Conservation (phyloP, 805 yeast species). For the Metschnikowia picachoensis region DNA sequence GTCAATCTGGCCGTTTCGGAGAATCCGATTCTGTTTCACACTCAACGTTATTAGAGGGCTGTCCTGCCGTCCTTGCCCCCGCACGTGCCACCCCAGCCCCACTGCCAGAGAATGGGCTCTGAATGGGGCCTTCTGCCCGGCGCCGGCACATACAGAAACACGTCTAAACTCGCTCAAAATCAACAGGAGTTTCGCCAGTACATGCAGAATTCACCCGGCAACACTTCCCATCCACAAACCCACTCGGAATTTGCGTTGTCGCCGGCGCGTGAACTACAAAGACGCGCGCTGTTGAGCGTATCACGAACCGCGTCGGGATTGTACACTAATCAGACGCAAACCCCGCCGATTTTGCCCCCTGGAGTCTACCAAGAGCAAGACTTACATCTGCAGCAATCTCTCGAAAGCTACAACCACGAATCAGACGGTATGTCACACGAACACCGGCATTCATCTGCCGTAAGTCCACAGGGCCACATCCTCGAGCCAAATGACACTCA, state of each 20-base stretch:
- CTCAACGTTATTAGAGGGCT: not conserved
- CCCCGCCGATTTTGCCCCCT: not conserved
- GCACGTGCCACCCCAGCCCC: not conserved
- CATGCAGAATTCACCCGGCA: not conserved
- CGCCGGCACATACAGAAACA: not conserved
- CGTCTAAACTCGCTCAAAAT: not conserved
- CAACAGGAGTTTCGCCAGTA: not conserved
- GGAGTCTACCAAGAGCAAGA: not conserved
- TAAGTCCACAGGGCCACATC: not conserved
- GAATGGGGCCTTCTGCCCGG: conserved; percentile 1
- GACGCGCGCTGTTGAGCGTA: conserved; percentile 1
- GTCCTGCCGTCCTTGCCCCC: not conserved
- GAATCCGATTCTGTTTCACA: too few relatives aligned
- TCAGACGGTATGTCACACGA: not conserved
- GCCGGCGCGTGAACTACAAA: not conserved
- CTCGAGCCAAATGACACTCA: not conserved
- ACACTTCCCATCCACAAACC: not conserved
- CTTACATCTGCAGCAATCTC: not conserved
- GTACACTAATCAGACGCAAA: not conserved
- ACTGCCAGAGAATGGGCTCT: not conserved
- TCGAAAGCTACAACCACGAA: not conserved
- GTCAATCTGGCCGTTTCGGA: too few relatives aligned
- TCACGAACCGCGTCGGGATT: not conserved
- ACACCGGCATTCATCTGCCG: not conserved
- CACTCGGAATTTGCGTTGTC: not conserved